These are phyloP conservation scores for Erythrophleum ivorense DNA, from an alignment of 331 rosid species.

Conservation along the genomic window DNA sequence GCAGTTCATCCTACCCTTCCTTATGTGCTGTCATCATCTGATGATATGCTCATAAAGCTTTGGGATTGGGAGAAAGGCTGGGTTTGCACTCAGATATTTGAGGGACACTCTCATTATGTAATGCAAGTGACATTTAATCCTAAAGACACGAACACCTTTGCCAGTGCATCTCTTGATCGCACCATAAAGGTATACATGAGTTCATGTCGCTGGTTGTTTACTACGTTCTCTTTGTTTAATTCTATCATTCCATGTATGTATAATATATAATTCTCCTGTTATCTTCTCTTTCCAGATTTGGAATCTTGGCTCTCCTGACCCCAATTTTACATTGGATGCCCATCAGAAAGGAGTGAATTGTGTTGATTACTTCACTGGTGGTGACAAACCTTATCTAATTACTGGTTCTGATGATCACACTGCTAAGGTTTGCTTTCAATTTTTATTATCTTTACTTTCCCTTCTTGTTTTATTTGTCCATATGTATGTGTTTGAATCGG, in stretches of 20 bases:
- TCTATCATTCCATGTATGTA: not conserved
- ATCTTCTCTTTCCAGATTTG: constrained; percentile 70
- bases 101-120: constrained; percentile 98
- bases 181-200: constrained; percentile 80
- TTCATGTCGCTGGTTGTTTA: constrained; percentile 30
- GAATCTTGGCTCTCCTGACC: constrained; percentile 99
- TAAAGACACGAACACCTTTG: constrained; percentile 98
- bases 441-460: constrained; percentile 30
- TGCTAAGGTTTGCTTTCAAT: constrained; percentile 76
- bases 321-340: constrained; percentile 98
- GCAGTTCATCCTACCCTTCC: constrained; percentile 96
- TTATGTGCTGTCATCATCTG: constrained; percentile 78
- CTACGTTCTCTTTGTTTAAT: constrained; percentile 2
- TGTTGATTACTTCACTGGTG: constrained; percentile 98
- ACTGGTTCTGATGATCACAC: constrained; percentile 99
- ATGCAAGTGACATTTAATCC: constrained; percentile 99
- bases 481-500: constrained; percentile 28
- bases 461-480: constrained; percentile 16
- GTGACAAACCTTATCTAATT: constrained; percentile 95
- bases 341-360: constrained; percentile 99
- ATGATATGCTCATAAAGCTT: constrained; percentile 91
- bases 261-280: constrained; percentile 33
- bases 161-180: constrained; percentile 99
- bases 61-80: constrained; percentile 99
- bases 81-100: constrained; percentile 96